These are phyloP conservation scores for Colletotrichum cereale DNA, from an alignment of 2,329 filamentous ascomycete species.

Conservation along the genomic window DNA sequence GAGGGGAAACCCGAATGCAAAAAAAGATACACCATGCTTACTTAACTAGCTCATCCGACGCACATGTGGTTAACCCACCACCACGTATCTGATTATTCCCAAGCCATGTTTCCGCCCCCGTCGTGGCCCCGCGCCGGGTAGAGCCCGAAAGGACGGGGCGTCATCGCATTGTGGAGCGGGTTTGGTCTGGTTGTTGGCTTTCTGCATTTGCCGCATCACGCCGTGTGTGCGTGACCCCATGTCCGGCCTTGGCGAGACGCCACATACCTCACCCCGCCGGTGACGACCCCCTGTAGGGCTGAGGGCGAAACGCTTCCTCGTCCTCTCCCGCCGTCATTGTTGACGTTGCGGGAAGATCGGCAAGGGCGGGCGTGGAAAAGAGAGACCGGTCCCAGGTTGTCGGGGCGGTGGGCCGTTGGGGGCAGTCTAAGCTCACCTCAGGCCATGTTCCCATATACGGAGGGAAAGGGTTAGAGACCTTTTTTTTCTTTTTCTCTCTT, in stretches of 20 bases:
- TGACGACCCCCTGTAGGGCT: slow-evolving; percentile 35
- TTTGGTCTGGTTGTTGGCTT: not conserved
- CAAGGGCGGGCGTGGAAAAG: not conserved
- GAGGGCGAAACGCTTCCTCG: not conserved
- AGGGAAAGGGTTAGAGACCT: not conserved
- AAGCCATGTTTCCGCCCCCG: not conserved
- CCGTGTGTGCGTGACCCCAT: not conserved
- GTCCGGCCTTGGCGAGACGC: slow-evolving; percentile 21
- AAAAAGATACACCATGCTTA: not conserved
- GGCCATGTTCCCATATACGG: not conserved
- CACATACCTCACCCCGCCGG: slow-evolving; percentile 30
- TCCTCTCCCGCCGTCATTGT: not conserved
- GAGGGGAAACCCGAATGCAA: not conserved
- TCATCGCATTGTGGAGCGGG: not conserved
- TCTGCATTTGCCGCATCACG: not conserved
- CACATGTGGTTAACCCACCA: not conserved
- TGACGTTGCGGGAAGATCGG: not conserved
- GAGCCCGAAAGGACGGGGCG: not conserved
- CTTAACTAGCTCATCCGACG: not conserved
- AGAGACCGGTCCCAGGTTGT: not conserved
- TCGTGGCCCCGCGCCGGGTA: not conserved
- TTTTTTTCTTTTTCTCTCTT: not conserved
- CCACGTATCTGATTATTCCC: not conserved
- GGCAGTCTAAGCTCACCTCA: not conserved
- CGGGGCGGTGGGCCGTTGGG: not conserved